Base-by-base conservation (phyloP, 805 yeast species). In the Pichia exigua region DNA sequence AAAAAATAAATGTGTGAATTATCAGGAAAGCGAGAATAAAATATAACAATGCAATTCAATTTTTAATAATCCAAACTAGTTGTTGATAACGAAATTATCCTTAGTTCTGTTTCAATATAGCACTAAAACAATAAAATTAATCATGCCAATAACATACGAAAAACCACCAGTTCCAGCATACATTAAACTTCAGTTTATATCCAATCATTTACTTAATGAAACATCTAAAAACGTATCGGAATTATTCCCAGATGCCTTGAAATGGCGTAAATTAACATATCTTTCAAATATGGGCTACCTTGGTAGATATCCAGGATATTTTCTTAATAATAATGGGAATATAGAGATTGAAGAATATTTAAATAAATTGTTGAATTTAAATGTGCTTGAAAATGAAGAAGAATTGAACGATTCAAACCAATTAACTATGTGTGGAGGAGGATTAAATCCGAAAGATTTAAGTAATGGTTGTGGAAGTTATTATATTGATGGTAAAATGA, bases 271-370 rank as follows among this genome's bases (percentile, higher is more conserved):
- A 20, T 20, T 51, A 6, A 28, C 45, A 1, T 24, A 47, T 7
- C 21, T 51, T 24, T 38, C 46, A n/a, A 47, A 26, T 8, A 39
- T 30, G 21, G 54, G 51, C 21, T 51, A 47, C 40, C 32, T 51
- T 9, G 54, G 54, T 15, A 24, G 40, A 41, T 47, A 51, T 26
- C 54, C 54, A 2, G 47, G 48, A 11, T 47, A 47, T 22, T 51
- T 51, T 30, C 15, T 47, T 6, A 42, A 51, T 28, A 41, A 45
- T 3, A 35, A 44, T 20, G 47, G 45, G 8, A 47, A 41, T 44
- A 7, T 40, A 3, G 15, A 27, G 17, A 24, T 45, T n/a, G 49
- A 46, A 15, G 47, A 47, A 15, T 51, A 51, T 44, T 32, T 51
- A 15, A 47, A 47, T 15, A 32, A 44, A 2, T 5, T 51, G 6